Evolutionary conservation across 179 eudicot species (phyloP).

Genomic region (Beta corolliflora): DNA sequence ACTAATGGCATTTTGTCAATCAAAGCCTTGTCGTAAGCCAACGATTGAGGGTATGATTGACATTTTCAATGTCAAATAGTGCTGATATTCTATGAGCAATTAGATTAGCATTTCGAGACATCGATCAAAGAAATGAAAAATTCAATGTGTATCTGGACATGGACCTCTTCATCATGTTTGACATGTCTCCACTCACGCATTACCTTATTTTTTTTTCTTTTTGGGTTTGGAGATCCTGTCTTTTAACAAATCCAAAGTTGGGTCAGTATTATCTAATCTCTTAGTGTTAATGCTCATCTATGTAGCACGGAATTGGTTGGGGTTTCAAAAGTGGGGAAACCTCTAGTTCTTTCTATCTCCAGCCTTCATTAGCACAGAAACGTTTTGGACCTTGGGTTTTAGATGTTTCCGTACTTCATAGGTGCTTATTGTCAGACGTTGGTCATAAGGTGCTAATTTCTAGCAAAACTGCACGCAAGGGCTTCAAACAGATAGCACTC

Average conservation of each 20-base stretch:
- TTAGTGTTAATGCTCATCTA: neutral
- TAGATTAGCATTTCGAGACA: conserved; percentile 1
- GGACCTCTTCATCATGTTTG: neutral
- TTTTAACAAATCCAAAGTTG: neutral
- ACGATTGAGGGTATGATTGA: neutral
- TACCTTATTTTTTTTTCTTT: neutral
- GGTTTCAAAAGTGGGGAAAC: too few relatives aligned
- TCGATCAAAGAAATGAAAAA: neutral
- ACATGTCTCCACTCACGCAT: neutral
- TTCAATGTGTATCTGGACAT: neutral
- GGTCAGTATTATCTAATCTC: neutral
- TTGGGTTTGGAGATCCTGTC: neutral
- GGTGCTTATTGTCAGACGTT: neutral
- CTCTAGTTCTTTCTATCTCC: too few relatives aligned
- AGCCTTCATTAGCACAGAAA: too few relatives aligned
- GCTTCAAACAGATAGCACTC: neutral
- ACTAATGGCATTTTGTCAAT: neutral
- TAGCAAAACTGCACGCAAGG: neutral
- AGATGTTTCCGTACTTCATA: too few relatives aligned
- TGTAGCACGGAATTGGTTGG: too few relatives aligned
- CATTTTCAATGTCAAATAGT: neutral
- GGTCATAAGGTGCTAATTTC: conserved; percentile 6
- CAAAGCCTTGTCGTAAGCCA: neutral
- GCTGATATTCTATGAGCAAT: conserved; percentile 2
- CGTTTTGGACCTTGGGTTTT: too few relatives aligned